Evolutionary conservation across 768 basidiomycete genomes (phyloP).

Genomic region (Tephrocybe sp.): DNA sequence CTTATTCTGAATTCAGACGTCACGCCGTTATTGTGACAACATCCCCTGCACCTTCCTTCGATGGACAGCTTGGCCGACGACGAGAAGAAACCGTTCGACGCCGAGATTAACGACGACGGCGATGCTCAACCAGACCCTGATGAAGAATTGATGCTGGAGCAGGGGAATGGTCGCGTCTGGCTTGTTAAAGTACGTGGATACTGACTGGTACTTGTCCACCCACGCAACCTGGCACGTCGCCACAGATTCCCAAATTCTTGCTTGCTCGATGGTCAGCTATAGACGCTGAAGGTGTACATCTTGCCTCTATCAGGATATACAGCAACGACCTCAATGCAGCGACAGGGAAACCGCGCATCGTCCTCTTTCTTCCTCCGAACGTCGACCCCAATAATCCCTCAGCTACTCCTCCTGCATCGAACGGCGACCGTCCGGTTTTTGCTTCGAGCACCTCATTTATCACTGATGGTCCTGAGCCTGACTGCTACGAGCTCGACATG

Average conservation of each 20-base stretch:
- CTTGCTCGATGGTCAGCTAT: slow-evolving; percentile 84
- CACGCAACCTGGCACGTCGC: not conserved
- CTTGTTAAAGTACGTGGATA: slow-evolving; percentile 67
- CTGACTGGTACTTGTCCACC: slow-evolving; percentile 2
- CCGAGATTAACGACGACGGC: slow-evolving; percentile 44
- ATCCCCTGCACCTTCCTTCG: not conserved
- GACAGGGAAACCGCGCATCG: slow-evolving; percentile 54
- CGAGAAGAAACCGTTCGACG: slow-evolving; percentile 73
- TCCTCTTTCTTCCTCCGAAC: slow-evolving; percentile 65
- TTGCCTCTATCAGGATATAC: slow-evolving; percentile 86
- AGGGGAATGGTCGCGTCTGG: slow-evolving; percentile 77
- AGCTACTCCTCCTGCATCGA: slow-evolving; percentile 14
- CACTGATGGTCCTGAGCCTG: slow-evolving; percentile 42
- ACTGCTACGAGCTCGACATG: slow-evolving; percentile 87
- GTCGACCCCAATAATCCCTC: slow-evolving; percentile 35
- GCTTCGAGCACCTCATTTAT: slow-evolving; percentile 29
- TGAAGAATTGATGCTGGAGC: slow-evolving; percentile 76
- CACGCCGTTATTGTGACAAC: not conserved
- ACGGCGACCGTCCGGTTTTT: slow-evolving; percentile 37
- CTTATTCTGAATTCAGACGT: too few relatives aligned
- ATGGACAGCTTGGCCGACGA: slow-evolving; percentile 39
- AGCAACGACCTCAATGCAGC: slow-evolving; percentile 39
- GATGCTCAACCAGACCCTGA: slow-evolving; percentile 75
- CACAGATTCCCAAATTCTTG: slow-evolving; percentile 80
- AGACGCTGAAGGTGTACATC: slow-evolving; percentile 69